Base-by-base conservation (phyloP, 2,329 filamentous ascomycete genomes). In the Fragosphaeria purpurea region DNA sequence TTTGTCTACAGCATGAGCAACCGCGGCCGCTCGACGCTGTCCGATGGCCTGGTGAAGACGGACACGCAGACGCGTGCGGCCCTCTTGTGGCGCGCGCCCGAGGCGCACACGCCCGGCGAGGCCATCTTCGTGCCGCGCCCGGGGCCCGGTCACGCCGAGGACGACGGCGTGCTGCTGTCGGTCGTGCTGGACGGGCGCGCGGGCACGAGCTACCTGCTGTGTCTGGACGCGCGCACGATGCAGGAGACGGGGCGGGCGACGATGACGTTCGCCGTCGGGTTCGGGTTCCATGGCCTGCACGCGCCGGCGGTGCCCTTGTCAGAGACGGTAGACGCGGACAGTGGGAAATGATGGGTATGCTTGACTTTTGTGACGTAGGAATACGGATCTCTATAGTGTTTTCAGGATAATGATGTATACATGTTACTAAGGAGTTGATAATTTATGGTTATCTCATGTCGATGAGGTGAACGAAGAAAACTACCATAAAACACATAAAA, bases 91-190 rank as follows among this genome's bases (percentile, higher is more conserved):
- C 13, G 35, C 9, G 56, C 70, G 0, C 69, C 70, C 0, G 61
- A 67, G 1, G 80, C 75, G 0, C 82, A 87, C 58, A 83, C 80
- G 0, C 84, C 85, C 0, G 79, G 83, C 2, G 85, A 88, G 63
- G 71, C 83, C 0, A 79, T 88, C 35, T 88, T 87, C 54, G 70
- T 88, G 1, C 67, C 74, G 1, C 65, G 73, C 35, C 76, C 76
- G 0, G 65, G 59, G 7, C 61, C 63, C 7, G 61, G 61, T 9
- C 63, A 67, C 10, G 67, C 64, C 1, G 82, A 86, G 60, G 83
- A 87, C 57, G 79, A 81, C 50, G 82, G 82, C 0, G 74, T 80
- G 1, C 50, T 86, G 22, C 60, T 86, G 51, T 78, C 70, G 44
- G 74, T 87, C 1, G 76, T 87, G 4, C 69, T 87, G 2, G 79